phyloP scores from a whole-genome alignment of 164 flowering plant species.

The Magnolia changhungtana region DNA sequence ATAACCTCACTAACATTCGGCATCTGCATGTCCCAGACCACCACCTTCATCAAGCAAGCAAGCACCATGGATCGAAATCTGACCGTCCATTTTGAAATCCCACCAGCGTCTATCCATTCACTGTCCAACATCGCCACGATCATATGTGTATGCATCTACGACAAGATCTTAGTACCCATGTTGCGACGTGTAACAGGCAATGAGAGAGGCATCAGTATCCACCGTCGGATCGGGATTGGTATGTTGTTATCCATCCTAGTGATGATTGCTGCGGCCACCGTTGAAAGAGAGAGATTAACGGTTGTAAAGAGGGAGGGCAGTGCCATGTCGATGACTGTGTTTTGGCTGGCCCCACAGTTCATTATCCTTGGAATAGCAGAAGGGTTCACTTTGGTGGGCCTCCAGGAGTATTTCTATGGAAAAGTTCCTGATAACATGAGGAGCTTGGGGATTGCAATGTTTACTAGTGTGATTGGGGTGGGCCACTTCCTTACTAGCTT shows the following conservation, averaged over 20 bases:
- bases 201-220: constrained; percentile 59
- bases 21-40: constrained; percentile 47
- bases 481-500: constrained; percentile 53
- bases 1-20: constrained; percentile 49
- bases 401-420: constrained; percentile 74
- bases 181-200: constrained; percentile 39
- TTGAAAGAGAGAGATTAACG: constrained; percentile 18
- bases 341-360: constrained; percentile 68
- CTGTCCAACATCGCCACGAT: constrained; percentile 45
- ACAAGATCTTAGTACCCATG: constrained; percentile 50
- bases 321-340: constrained; percentile 41
- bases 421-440: constrained; percentile 70
- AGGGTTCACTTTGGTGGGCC: constrained; percentile 57
- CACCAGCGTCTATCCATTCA: constrained; percentile 53
- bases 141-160: constrained; percentile 43
- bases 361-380: constrained; percentile 50
- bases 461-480: constrained; percentile 55
- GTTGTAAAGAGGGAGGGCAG: neutral
- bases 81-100: constrained; percentile 34
- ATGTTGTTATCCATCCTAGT: constrained; percentile 35
- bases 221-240: constrained; percentile 64
- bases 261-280: constrained; percentile 46
- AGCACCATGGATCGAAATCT: constrained; percentile 44
- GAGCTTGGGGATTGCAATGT: constrained; percentile 66
- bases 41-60: constrained; percentile 78